Conservation (phyloP, 164 flowering plant genomes). For the Stephania japonica region DNA sequence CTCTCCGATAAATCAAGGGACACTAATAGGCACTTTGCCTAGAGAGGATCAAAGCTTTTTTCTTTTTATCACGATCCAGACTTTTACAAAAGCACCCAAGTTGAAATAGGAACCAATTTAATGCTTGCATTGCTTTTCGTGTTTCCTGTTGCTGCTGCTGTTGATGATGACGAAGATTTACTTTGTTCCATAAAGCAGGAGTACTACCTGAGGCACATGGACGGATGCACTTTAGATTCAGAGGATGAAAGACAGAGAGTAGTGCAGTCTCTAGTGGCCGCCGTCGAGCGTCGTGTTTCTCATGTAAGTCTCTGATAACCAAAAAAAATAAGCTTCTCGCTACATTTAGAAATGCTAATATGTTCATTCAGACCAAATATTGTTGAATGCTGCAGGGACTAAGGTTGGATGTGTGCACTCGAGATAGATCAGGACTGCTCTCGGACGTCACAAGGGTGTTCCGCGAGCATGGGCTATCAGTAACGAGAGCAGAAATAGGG, state of each 20-base stretch:
- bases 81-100: no score
- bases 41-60: no score
- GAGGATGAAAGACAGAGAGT: slow-evolving; percentile 52
- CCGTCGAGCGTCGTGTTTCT: slow-evolving; percentile 69
- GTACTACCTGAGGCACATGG: slow-evolving; percentile 62
- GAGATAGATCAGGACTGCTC: slow-evolving; percentile 54
- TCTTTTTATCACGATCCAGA: no score
- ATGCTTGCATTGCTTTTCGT: neutral
- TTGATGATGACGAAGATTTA: neutral
- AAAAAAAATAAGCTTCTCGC: neutral
- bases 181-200: slow-evolving; percentile 44
- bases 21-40: no score
- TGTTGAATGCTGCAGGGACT: slow-evolving; percentile 47
- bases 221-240: slow-evolving; percentile 55
- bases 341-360: no score
- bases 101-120: neutral
- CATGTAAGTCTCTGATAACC: slow-evolving; percentile 39
- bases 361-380: neutral
- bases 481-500: slow-evolving; percentile 58
- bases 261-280: slow-evolving; percentile 59
- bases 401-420: slow-evolving; percentile 61
- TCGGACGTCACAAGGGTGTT: slow-evolving; percentile 73
- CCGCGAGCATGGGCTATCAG: slow-evolving; percentile 71
- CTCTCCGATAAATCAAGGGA: no score
- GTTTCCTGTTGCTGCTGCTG: no score